phyloP scores from a whole-genome alignment of 805 yeast species.

The Ogataea pilisensis region DNA sequence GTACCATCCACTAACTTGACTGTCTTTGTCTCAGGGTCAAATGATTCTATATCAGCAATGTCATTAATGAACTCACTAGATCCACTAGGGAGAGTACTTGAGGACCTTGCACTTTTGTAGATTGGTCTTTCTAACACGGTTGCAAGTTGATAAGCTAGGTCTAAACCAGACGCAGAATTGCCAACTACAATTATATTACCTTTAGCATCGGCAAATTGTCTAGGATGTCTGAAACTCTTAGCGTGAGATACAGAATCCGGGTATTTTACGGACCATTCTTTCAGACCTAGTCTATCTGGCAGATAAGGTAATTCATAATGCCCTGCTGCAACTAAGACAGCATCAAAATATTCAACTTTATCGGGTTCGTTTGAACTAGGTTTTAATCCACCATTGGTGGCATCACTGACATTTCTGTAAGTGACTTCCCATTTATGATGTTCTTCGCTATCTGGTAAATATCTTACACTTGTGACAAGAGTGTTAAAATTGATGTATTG shows the following conservation, averaged over 20 bases:
- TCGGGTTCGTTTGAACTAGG: conserved; percentile 16
- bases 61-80: conserved; percentile 37
- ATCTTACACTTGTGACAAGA: conserved; percentile 41
- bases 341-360: conserved; percentile 48
- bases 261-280: conserved; percentile 38
- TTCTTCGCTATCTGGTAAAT: conserved; percentile 12
- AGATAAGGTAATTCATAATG: conserved; percentile 54
- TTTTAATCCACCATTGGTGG: conserved; percentile 30
- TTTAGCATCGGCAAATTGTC: conserved; percentile 34
- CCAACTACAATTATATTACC: conserved; percentile 63
- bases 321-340: conserved; percentile 61
- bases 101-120: conserved; percentile 48
- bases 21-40: conserved; percentile 34
- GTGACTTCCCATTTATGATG: conserved; percentile 45
- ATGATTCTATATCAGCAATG: conserved; percentile 38
- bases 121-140: conserved; percentile 37
- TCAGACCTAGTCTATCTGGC: conserved; percentile 54
- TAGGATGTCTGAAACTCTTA: conserved; percentile 47
- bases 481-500: conserved; percentile 40
- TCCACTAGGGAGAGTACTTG: conserved; percentile 41
- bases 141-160: conserved; percentile 60
- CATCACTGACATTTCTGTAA: conserved; percentile 29
- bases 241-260: conserved; percentile 56
- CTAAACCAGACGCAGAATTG: conserved; percentile 70
- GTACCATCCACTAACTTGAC: conserved; percentile 49